A percentile compares a stretch with the other conserved stretches of the same genome.
Conservation (phyloP, 768 basidiomycete genomes). For the Boletus pseudopeckii region DNA sequence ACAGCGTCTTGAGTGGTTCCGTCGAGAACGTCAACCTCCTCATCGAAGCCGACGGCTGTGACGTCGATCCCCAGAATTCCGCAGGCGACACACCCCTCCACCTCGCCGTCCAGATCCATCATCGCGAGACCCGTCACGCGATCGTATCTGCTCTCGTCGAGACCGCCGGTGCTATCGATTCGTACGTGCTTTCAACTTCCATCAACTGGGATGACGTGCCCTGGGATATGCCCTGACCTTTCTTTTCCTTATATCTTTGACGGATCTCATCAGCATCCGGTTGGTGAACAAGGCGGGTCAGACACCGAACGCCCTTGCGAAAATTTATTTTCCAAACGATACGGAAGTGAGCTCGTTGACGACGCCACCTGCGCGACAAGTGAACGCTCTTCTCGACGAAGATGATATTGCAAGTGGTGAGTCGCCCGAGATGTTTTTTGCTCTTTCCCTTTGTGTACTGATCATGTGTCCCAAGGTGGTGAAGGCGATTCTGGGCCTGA, state of each 20-base stretch:
- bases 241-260: neutral
- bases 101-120: conserved; percentile 22
- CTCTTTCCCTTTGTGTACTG: neutral
- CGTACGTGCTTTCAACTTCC: conserved; percentile 10
- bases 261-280: conserved; percentile 15
- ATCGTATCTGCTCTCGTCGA: conserved; percentile 26
- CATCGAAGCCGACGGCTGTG: conserved; percentile 27
- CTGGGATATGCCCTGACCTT: neutral
- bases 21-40: conserved; percentile 21
- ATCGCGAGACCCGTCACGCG: conserved; percentile 10
- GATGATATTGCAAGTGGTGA: conserved; percentile 22
- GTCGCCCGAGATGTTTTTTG: neutral
- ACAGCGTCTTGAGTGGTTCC: conserved; percentile 16
- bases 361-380: conserved; percentile 15
- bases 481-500: neutral
- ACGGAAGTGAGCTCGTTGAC: conserved; percentile 16
- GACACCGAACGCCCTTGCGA: conserved; percentile 23
- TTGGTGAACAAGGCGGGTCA: conserved; percentile 26
- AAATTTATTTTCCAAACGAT: conserved; percentile 21
- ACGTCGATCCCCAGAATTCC: conserved; percentile 26
- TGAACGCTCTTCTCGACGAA: conserved; percentile 5
- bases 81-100: conserved; percentile 29
- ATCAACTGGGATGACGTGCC: neutral
- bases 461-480: conserved; percentile 4
- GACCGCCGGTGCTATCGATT: conserved; percentile 22